Evolutionary conservation across 495 filamentous ascomycete species (phyloP).

Genomic region (Aspergillus panamensis): DNA sequence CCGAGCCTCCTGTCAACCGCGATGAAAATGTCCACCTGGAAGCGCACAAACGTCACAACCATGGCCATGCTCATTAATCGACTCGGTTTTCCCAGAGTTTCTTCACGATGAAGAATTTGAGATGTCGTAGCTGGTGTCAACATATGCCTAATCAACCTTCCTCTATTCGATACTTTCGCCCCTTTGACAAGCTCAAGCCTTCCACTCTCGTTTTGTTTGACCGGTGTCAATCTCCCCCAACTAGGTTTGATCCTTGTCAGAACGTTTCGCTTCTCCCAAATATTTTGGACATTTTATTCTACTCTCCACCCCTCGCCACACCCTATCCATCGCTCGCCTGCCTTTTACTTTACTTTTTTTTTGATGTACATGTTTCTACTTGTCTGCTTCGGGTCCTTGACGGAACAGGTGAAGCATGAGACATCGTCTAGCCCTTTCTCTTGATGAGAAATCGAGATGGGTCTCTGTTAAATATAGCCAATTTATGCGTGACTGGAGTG

Average conservation of each 20-base stretch:
- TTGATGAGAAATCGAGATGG: conserved; percentile 6
- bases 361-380: conserved; percentile 10
- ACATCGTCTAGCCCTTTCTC: conserved; percentile 2
- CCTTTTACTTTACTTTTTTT: not conserved
- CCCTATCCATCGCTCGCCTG: not conserved
- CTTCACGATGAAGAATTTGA: conserved; percentile 5
- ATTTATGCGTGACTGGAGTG: not conserved
- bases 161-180: conserved; percentile 7
- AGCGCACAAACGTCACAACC: conserved; percentile 25
- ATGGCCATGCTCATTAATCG: conserved; percentile 15
- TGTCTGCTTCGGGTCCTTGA: conserved; percentile 1
- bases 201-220: conserved; percentile 6
- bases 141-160: not conserved
- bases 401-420: conserved; percentile 1
- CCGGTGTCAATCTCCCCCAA: not conserved
- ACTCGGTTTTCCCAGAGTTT: not conserved
- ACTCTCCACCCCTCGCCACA: not conserved
- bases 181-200: not conserved
- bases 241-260: conserved; percentile 10
- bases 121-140: not conserved
- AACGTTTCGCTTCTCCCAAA: conserved; percentile 8
- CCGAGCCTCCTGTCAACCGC: conserved; percentile 16
- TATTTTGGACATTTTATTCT: conserved; percentile 9
- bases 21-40: conserved; percentile 14
- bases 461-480: conserved; percentile 9